These are phyloP conservation scores for Trypanosoma lewisi DNA, from an alignment of 208 protist species.

Conservation along the genomic window DNA sequence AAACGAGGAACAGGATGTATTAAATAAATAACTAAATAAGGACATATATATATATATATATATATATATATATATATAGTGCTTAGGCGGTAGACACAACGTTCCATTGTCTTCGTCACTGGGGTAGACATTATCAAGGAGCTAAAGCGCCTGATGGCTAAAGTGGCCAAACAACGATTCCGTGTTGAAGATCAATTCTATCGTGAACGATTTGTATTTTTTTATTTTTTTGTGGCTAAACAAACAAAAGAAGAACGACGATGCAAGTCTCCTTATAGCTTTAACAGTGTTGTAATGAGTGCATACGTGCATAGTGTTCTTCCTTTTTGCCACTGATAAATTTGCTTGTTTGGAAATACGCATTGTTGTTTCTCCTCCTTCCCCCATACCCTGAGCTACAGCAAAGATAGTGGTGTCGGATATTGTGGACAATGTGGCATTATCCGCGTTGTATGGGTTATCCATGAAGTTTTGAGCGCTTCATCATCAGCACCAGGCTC, in stretches of 20 bases:
- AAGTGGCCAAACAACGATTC: background rate
- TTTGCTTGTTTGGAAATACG: conserved; percentile 26
- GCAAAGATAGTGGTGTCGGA: conserved; percentile 11
- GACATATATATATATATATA: too few relatives aligned
- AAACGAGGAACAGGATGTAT: conserved; percentile 1
- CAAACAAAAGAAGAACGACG: conserved; percentile 1
- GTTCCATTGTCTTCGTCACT: background rate
- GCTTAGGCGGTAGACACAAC: conserved; percentile 7
- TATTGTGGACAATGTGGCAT: conserved; percentile 9
- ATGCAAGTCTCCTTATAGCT: background rate
- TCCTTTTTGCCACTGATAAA: conserved; percentile 26
- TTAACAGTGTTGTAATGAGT: conserved; percentile 8
- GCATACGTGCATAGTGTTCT: conserved; percentile 17
- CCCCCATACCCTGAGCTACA: too few relatives aligned
- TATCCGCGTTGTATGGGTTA: conserved; percentile 26
- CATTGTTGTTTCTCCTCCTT: conserved; percentile 19
- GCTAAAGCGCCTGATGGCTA: background rate
- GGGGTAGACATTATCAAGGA: conserved; percentile 5
- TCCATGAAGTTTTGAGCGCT: conserved; percentile 20
- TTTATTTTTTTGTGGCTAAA: too few relatives aligned
- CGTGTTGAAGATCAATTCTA: conserved; percentile 22
- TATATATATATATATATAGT: too few relatives aligned
- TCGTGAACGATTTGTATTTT: conserved; percentile 25
- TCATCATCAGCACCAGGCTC: conserved; percentile 11
- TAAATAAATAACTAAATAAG: too few relatives aligned